Evolutionary conservation across 495 filamentous ascomycete genomes (phyloP), one percentile per base, ranked within the genome.

Genomic region (Chaetomium fimeti): DNA sequence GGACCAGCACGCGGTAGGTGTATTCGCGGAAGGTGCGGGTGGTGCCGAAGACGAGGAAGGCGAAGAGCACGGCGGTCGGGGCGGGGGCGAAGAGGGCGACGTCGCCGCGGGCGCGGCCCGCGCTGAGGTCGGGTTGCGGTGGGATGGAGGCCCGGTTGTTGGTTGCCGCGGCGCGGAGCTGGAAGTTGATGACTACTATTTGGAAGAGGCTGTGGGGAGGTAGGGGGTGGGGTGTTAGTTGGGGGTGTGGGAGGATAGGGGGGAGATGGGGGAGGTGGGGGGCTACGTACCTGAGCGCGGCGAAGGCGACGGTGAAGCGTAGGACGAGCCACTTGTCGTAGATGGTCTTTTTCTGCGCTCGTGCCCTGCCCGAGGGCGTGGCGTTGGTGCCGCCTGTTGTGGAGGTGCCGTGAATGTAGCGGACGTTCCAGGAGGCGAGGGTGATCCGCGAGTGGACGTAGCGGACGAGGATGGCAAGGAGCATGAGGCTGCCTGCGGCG

Each of bases 251-350:
- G 9, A 49, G 6, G 22, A 25, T 22, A n/a, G n/a, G n/a, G 20
- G 2, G 47, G 47, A 3, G 47, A 24, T 18, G 24, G 47, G 36
- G 47, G 24, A 55, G 18, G 9, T 27, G 4, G n/a, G 7, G 13
- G 13, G 3, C 12, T 36, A 62, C 71, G 11, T 51, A 73, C 67
- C 73, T 75, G 1, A 83, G 66, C 22, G 81, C 75, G n/a, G 74
- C 51, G 57, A 83, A 80, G 25, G 74, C 80, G 27, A 81, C 74
- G 1, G 76, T 72, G 61, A 82, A 83, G 22, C 81, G 75, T 3
- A 78, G 66, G 9, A 82, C 69, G 13, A 82, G 70, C 72, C 78
- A 80, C 18, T 71, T 72, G 67, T 82, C 80, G 56, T 83, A 83
- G n/a, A 80, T 79, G 64, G 18, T 55, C 27, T 29, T 16, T 18